Percentiles rank a stretch among this genome's conserved stretches.
phyloP scores from a whole-genome alignment of 768 basidiomycete species.

The Termitomyces sp. region DNA sequence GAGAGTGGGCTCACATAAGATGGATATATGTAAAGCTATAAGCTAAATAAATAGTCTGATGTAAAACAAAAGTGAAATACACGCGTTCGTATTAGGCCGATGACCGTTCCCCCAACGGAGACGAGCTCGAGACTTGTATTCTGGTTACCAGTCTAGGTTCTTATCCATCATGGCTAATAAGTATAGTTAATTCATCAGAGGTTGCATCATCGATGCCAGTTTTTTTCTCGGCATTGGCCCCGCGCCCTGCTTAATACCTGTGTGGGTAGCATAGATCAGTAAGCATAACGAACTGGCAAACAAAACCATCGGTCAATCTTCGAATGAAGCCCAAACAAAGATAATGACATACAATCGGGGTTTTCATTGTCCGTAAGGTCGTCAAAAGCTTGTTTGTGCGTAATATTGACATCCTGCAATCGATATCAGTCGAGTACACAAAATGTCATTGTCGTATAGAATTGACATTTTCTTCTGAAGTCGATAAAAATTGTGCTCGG shows the following conservation, averaged over 20 bases:
- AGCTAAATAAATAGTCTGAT: neutral
- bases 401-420: conserved; percentile 27
- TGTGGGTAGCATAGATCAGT: conserved; percentile 17
- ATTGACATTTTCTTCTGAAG: conserved; percentile 1
- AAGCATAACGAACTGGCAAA: conserved; percentile 33
- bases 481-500: conserved; percentile 24
- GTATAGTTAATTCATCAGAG: neutral
- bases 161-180: neutral
- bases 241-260: neutral
- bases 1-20: neutral
- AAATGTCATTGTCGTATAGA: neutral
- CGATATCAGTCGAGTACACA: neutral
- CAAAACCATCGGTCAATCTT: neutral
- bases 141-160: neutral
- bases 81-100: too few species aligned
- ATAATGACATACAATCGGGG: conserved; percentile 35
- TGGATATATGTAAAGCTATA: neutral
- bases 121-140: too few species aligned
- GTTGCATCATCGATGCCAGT: neutral
- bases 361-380: conserved; percentile 50
- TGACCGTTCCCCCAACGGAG: too few species aligned
- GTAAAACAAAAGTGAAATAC: neutral
- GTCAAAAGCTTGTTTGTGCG: conserved; percentile 42
- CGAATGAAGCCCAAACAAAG: neutral
- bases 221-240: too few species aligned